Conservation (phyloP, 2,329 filamentous ascomycete species). For the Aspergillus ochraceoroseus region DNA sequence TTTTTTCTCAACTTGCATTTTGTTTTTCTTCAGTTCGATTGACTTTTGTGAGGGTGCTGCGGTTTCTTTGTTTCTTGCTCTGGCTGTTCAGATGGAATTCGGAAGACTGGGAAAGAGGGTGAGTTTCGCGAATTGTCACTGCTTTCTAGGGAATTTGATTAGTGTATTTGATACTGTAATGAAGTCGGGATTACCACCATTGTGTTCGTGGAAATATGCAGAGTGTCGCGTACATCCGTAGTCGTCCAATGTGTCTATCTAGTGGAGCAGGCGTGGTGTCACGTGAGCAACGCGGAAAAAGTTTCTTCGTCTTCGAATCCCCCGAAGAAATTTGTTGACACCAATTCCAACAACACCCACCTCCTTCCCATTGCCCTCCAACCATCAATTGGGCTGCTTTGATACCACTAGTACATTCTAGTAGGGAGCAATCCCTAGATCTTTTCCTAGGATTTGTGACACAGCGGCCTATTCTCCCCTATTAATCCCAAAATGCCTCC, state of each 20-base stretch:
- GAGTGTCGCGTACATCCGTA: too few species aligned
- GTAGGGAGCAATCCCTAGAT: too few species aligned
- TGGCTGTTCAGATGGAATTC: neutral
- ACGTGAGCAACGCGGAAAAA: conserved; percentile 24
- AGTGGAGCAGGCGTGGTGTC: conserved; percentile 1
- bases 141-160: neutral
- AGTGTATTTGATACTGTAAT: conserved; percentile 1
- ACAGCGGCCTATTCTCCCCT: conserved; percentile 4
- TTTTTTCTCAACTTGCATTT: conserved; percentile 14
- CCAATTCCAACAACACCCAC: conserved; percentile 11
- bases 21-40: conserved; percentile 13
- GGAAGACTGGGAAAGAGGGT: neutral
- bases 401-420: neutral
- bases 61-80: neutral
- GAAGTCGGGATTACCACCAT: too few species aligned
- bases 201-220: too few species aligned
- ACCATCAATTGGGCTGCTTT: conserved; percentile 19
- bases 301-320: conserved; percentile 26
- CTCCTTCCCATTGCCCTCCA: conserved; percentile 9
- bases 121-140: neutral
- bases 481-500: conserved; percentile 32
- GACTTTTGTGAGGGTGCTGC: neutral
- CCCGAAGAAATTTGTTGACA: conserved; percentile 14
- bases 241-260: too few species aligned
- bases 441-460: too few species aligned